Evolutionary conservation across 2,329 filamentous ascomycete species (phyloP).

Genomic region (Neofusicoccum sp.): DNA sequence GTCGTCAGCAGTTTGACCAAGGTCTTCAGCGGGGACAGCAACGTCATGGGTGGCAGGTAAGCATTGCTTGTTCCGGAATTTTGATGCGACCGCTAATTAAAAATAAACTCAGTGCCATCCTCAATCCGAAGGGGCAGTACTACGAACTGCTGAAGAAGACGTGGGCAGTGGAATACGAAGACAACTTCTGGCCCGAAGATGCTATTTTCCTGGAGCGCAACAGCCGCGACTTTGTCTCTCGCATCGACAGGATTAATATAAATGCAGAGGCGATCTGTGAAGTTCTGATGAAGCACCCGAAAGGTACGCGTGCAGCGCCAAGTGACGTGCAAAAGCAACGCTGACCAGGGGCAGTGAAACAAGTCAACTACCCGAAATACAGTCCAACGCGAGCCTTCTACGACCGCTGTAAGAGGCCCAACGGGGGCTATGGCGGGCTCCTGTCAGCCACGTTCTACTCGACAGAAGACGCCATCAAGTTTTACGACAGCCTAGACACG

Average conservation of each 20-base stretch:
- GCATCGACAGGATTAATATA: constrained; percentile 80
- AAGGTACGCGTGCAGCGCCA: constrained; percentile 41
- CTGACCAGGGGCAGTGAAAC: constrained; percentile 59
- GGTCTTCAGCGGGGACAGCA: constrained; percentile 95
- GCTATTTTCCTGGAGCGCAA: constrained; percentile 94
- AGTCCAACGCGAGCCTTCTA: constrained; percentile 71
- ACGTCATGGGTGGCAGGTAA: constrained; percentile 90
- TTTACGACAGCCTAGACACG: constrained; percentile 84
- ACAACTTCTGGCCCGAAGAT: constrained; percentile 94
- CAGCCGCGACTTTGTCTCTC: constrained; percentile 83
- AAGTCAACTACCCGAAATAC: constrained; percentile 85
- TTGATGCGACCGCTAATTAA: constrained; percentile 20
- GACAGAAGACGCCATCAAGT: constrained; percentile 70
- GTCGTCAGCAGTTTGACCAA: constrained; percentile 96
- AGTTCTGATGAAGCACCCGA: constrained; percentile 62
- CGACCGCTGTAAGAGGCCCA: constrained; percentile 72
- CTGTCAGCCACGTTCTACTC: constrained; percentile 80
- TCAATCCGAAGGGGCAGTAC: constrained; percentile 69
- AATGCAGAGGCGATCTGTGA: constrained; percentile 85
- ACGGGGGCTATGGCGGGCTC: constrained; percentile 86
- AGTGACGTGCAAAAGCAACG: not conserved
- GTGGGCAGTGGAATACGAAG: constrained; percentile 72
- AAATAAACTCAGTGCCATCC: constrained; percentile 49
- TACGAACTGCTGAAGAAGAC: constrained; percentile 69
- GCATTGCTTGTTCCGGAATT: constrained; percentile 15